phyloP scores from a whole-genome alignment of 2,329 filamentous ascomycete genomes.

The Botrytis pseudocinerea region DNA sequence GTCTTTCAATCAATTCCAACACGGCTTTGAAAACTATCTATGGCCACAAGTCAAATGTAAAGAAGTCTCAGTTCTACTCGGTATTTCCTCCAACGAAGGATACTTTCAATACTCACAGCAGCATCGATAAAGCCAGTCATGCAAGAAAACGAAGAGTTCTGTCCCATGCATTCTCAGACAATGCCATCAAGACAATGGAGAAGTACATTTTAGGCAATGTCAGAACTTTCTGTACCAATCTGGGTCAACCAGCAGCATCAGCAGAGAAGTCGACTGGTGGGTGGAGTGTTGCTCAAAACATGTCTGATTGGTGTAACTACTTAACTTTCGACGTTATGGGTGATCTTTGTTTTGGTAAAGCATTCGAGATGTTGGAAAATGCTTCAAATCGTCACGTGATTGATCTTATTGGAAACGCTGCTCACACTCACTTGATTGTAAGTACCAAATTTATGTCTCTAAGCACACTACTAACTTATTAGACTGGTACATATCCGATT shows the following conservation, averaged over 20 bases:
- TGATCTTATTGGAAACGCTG: constrained; percentile 65
- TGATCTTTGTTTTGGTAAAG: constrained; percentile 52
- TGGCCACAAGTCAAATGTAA: constrained; percentile 62
- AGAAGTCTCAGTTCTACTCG: constrained; percentile 72
- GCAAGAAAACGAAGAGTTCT: constrained; percentile 65
- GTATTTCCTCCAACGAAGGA: constrained; percentile 66
- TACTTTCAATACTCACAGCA: constrained; percentile 71
- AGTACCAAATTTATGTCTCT: background rate
- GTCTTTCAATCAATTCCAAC: constrained; percentile 73
- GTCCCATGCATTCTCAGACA: constrained; percentile 62
- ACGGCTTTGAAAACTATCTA: constrained; percentile 67
- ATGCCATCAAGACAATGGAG: constrained; percentile 39
- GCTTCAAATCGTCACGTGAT: constrained; percentile 65
- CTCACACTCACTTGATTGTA: constrained; percentile 68
- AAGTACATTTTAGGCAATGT: constrained; percentile 38
- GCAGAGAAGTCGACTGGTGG: constrained; percentile 44
- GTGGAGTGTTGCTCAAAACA: constrained; percentile 60
- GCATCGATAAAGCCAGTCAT: constrained; percentile 66
- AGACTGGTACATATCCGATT: constrained; percentile 65
- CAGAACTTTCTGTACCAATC: constrained; percentile 61
- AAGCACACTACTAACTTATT: constrained; percentile 14
- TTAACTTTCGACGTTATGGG: constrained; percentile 54
- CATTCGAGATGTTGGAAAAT: constrained; percentile 50
- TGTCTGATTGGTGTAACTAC: constrained; percentile 50
- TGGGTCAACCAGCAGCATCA: constrained; percentile 39